Base-by-base conservation (phyloP, 73 alveolate species). In the Uronychia setigera region DNA sequence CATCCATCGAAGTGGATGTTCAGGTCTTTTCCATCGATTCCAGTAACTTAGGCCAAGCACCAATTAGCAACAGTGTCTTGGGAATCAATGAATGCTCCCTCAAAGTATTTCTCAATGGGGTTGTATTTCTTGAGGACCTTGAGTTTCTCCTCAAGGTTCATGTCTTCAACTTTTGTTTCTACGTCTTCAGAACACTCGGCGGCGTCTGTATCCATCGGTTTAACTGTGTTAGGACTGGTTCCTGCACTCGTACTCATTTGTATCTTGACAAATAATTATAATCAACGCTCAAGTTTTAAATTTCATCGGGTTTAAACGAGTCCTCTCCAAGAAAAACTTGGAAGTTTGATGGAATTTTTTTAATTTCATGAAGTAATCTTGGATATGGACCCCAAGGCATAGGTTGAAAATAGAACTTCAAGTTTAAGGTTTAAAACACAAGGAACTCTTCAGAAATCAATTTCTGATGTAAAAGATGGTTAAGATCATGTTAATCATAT, bases 51-150 rank as follows among this genome's bases (percentile, higher is more conserved):
- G 32, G 88, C 89, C 5, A 84, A 85, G 76, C 95, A 89, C 95
- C 97, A 92, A 26, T 84, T 83, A 81, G 88, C 79, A 57, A 92
- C 91, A 25, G 95, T 29, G 77, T 92, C 97, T 67, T 78, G 87
- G 28, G 97, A 93, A 57, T 92, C 97, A 0, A 88, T 80, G 74
- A n/a, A 89, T 29, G 33, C n/a, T 60, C 88, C 94, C 81, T 76
- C 81, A 25, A 29, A 14, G 35, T 78, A 87, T 34, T 32, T 33
- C 29, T 87, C 93, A 0, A 35, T 28, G 76, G 76, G 79, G 77
- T 80, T 87, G 81, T 32, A 80, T 32, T 81, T 81, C 60, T 84
- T 87, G 19, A 81, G 35, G 59, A 35, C 59, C 74, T 80, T 86
- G 77, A 87, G 93, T 60, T 87, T 87, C 60, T 87, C 58, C 57